Evolutionary conservation across 345 rosid genomes (phyloP).

Genomic region (Camelina hispida): DNA sequence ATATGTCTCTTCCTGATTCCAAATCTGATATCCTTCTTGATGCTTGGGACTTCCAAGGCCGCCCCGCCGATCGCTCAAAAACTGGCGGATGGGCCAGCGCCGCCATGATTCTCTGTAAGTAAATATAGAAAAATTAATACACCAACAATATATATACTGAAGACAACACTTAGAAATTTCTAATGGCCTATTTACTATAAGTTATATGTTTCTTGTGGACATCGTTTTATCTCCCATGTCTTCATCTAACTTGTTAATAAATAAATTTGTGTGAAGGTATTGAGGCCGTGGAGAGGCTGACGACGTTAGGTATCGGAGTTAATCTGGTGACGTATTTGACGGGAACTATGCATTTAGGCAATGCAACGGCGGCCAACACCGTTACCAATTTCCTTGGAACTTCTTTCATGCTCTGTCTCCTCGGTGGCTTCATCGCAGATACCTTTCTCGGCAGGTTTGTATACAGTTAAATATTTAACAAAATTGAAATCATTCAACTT

Average conservation of each 20-base stretch:
- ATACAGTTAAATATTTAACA: background rate
- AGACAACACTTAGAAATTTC: background rate
- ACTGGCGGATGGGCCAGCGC: slow-evolving; percentile 95
- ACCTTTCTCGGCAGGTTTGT: slow-evolving; percentile 94
- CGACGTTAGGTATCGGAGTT: slow-evolving; percentile 92
- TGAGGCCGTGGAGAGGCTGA: slow-evolving; percentile 86
- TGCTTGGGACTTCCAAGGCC: slow-evolving; percentile 96
- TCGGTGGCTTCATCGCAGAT: slow-evolving; percentile 94
- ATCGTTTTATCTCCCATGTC: background rate
- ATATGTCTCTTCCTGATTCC: slow-evolving; percentile 61
- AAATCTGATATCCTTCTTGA: slow-evolving; percentile 59
- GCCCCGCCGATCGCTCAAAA: slow-evolving; percentile 61
- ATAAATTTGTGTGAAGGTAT: slow-evolving; percentile 52
- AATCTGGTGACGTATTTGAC: slow-evolving; percentile 93
- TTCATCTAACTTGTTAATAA: slow-evolving; percentile 6
- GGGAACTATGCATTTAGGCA: slow-evolving; percentile 87
- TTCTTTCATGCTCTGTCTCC: slow-evolving; percentile 91
- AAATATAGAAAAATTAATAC: background rate
- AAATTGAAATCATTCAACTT: no score
- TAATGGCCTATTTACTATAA: slow-evolving; percentile 1
- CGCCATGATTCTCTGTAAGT: slow-evolving; percentile 86
- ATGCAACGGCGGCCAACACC: slow-evolving; percentile 83
- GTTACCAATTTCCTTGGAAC: slow-evolving; percentile 95
- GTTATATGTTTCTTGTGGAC: background rate
- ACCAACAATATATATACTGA: slow-evolving; percentile 1